phyloP scores from a whole-genome alignment of 2,329 filamentous ascomycete genomes.

The Colletotrichum tropicicola region DNA sequence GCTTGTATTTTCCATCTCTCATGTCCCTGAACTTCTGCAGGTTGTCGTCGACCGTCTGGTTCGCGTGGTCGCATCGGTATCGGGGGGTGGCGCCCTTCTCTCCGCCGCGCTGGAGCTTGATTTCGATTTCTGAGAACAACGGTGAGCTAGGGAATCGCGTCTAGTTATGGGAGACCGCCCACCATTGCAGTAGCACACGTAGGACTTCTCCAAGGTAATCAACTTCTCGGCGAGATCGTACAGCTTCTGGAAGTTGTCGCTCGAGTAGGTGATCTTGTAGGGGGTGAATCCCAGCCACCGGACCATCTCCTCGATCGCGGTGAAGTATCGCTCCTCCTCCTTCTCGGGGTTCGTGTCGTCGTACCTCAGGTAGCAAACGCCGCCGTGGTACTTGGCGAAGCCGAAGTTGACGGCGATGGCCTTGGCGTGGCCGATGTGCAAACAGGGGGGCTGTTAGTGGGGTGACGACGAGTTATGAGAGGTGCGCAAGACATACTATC shows the following conservation, averaged over 20 bases:
- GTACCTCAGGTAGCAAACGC: conserved; percentile 72
- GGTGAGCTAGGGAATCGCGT: neutral
- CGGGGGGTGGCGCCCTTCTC: conserved; percentile 73
- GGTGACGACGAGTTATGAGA: conserved; percentile 61
- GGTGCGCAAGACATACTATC: conserved; percentile 60
- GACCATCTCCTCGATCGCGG: conserved; percentile 88
- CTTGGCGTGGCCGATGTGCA: conserved; percentile 85
- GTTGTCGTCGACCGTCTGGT: conserved; percentile 78
- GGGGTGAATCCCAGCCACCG: conserved; percentile 75
- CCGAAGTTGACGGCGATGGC: conserved; percentile 97
- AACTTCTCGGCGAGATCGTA: conserved; percentile 91
- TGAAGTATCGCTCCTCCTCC: conserved; percentile 90
- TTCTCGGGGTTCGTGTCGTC: conserved; percentile 97
- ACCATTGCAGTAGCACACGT: conserved; percentile 87
- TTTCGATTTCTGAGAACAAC: conserved; percentile 68
- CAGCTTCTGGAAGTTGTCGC: conserved; percentile 87
- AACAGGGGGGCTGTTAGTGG: neutral
- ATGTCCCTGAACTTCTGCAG: conserved; percentile 87
- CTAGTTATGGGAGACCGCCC: conserved; percentile 17
- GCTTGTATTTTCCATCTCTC: conserved; percentile 90
- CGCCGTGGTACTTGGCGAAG: conserved; percentile 86
- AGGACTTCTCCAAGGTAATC: conserved; percentile 75
- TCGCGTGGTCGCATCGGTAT: conserved; percentile 83
- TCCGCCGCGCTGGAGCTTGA: conserved; percentile 88
- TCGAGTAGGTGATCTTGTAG: conserved; percentile 80